Evolutionary conservation across 2,329 filamentous ascomycete genomes (phyloP).

Genomic region (Penicillium occitanis): DNA sequence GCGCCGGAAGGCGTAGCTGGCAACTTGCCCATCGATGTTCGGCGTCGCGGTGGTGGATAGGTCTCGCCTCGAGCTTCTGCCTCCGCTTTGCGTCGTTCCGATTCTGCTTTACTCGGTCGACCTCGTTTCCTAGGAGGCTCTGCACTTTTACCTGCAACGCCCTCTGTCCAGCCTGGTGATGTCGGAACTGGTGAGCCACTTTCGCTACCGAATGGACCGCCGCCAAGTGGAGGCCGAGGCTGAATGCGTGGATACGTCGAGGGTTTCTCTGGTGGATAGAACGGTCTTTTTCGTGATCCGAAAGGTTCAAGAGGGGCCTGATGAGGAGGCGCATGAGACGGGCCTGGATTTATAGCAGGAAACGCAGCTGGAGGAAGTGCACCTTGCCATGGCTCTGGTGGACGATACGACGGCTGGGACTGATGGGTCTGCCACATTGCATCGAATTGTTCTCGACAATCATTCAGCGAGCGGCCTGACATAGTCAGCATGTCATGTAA

Average conservation of each 20-base stretch:
- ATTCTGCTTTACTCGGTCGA: constrained; percentile 45
- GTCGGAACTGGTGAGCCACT: constrained; percentile 35
- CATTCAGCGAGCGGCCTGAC: constrained; percentile 22
- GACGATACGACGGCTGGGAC: constrained; percentile 12
- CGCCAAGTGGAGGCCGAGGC: constrained; percentile 38
- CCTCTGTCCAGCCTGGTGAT: constrained; percentile 37
- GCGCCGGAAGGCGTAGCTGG: constrained; percentile 35
- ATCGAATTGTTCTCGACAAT: constrained; percentile 19
- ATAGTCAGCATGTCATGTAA: constrained; percentile 17
- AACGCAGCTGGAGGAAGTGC: constrained; percentile 19
- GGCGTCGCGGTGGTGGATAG: constrained; percentile 37
- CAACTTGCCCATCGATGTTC: constrained; percentile 31
- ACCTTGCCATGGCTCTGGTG: constrained; percentile 20
- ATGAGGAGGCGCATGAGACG: constrained; percentile 28
- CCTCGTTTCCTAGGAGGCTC: constrained; percentile 44
- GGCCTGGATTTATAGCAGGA: constrained; percentile 25
- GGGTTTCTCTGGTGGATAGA: constrained; percentile 34
- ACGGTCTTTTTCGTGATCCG: constrained; percentile 34
- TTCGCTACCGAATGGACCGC: constrained; percentile 36
- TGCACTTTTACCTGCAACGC: constrained; percentile 24
- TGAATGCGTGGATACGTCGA: constrained; percentile 39
- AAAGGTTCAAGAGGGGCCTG: constrained; percentile 30
- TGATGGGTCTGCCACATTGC: constrained; percentile 19
- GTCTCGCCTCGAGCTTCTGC: constrained; percentile 42
- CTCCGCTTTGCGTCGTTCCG: constrained; percentile 39